phyloP scores from a whole-genome alignment of 306 rosid genomes.

The Corylus avellana region DNA sequence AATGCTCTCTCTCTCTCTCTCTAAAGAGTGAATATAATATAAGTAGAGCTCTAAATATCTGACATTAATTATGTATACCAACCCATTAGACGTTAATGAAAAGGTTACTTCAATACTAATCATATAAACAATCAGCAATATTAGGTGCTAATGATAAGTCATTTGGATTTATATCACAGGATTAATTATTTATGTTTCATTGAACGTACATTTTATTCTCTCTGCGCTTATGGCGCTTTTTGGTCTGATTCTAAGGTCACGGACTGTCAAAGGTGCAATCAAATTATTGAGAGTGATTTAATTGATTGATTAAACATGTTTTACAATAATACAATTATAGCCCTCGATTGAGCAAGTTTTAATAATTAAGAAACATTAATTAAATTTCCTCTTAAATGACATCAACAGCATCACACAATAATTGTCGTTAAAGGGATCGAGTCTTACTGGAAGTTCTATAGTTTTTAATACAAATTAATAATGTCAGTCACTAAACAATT shows the following conservation, averaged over 20 bases:
- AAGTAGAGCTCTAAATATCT: not conserved
- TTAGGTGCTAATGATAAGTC: not conserved
- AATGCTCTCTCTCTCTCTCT: not conserved
- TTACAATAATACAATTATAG: no score
- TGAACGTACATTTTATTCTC: not conserved
- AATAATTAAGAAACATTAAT: no score
- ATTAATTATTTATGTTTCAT: not conserved
- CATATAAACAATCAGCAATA: not conserved
- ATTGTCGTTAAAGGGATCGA: no score
- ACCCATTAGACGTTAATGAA: not conserved
- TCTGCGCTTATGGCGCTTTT: not conserved
- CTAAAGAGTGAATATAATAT: not conserved
- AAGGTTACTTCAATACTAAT: not conserved
- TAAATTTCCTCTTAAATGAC: no score
- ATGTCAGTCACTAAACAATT: no score
- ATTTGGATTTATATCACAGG: not conserved
- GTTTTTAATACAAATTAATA: no score
- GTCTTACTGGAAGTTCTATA: no score
- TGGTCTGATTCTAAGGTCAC: conserved; percentile 24
- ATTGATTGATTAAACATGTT: not conserved
- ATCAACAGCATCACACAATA: no score
- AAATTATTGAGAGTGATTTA: conserved; percentile 2
- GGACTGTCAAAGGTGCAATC: conserved; percentile 1
- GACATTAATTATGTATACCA: not conserved
- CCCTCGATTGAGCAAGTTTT: no score